These are phyloP conservation scores for Phytopythium aichiense DNA, from an alignment of 352 stramenopile genomes.

Conservation along the genomic window DNA sequence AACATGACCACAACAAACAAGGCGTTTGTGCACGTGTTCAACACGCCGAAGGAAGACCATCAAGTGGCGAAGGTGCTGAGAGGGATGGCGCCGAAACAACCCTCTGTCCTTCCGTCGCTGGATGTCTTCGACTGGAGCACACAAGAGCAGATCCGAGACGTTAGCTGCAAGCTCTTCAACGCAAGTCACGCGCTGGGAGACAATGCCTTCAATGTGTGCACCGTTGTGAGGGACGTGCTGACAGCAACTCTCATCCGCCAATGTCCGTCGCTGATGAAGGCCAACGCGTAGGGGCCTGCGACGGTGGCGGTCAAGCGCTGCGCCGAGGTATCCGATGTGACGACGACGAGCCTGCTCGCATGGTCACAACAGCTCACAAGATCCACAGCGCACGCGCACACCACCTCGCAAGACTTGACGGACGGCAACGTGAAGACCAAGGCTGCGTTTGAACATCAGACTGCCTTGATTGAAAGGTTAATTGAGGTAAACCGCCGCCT, in stretches of 20 bases:
- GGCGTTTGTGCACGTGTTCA: no score
- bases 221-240: conserved; percentile 10
- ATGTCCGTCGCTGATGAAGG: conserved; percentile 11
- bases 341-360: conserved; percentile 6
- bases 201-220: conserved; percentile 9
- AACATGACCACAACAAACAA: no score
- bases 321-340: not conserved
- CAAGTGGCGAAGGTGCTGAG: no score
- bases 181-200: conserved; percentile 8
- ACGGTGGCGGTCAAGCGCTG: conserved; percentile 4
- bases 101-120: no score
- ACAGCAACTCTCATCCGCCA: conserved; percentile 10
- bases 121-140: no score
- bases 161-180: no score
- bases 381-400: conserved; percentile 1
- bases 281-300: not conserved
- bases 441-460: conserved; percentile 5
- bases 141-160: no score
- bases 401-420: conserved; percentile 1
- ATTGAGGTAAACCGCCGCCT: no score
- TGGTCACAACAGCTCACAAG: conserved; percentile 5
- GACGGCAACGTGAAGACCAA: conserved; percentile 4
- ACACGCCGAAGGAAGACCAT: no score
- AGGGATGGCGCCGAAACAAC: no score
- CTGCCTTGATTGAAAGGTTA: no score